Percentiles rank a stretch among this genome's conserved stretches.
phyloP scores from a whole-genome alignment of 306 rosid genomes.

The Cucurbita pepo region DNA sequence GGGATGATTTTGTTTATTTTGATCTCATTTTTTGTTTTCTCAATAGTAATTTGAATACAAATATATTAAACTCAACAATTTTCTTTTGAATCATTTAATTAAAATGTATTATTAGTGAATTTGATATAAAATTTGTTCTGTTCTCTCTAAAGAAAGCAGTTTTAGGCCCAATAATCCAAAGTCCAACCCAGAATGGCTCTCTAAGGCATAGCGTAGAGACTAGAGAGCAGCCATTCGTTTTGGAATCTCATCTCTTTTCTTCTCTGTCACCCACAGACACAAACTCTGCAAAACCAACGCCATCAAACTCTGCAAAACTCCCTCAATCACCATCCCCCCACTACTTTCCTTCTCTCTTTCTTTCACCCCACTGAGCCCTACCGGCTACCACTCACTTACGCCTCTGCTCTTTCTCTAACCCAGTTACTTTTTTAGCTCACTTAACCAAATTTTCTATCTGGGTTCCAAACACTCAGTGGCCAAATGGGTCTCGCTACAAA shows the following conservation, averaged over 20 bases:
- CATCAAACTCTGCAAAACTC: not conserved
- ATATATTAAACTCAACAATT: too few relatives aligned
- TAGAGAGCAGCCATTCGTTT: not conserved
- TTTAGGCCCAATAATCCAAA: not conserved
- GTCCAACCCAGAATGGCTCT: not conserved
- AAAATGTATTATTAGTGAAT: too few relatives aligned
- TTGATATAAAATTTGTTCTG: too few relatives aligned
- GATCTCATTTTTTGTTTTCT: too few relatives aligned
- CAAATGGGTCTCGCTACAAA: not conserved
- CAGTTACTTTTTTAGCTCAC: not conserved
- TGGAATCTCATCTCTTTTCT: not conserved
- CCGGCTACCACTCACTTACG: not conserved
- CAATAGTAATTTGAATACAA: too few relatives aligned
- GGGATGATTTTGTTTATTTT: too few relatives aligned
- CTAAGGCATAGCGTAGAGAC: not conserved
- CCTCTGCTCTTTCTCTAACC: not conserved
- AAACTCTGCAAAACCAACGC: not conserved
- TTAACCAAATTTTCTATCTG: not conserved
- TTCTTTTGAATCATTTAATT: too few relatives aligned
- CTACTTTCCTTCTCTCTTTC: not conserved
- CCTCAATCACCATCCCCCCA: not conserved
- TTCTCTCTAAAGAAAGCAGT: not conserved
- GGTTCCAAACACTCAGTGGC: not conserved
- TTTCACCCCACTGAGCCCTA: not conserved
- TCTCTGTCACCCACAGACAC: not conserved